phyloP scores from a whole-genome alignment of 2,329 filamentous ascomycete genomes.

The Penicillium palitans region DNA sequence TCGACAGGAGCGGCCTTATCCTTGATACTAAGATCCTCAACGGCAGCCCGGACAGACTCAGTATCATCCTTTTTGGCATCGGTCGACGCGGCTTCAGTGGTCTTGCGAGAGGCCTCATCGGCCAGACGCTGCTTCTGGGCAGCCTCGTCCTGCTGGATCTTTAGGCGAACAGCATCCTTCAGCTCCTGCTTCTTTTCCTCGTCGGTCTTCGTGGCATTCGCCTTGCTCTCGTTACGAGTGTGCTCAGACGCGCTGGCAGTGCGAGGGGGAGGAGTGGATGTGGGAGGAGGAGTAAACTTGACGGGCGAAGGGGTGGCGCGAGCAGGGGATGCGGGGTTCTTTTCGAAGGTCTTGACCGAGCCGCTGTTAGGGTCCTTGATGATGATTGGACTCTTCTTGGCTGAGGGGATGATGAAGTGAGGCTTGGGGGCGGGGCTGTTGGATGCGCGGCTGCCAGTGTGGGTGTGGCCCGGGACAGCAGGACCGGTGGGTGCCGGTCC shows the following conservation, averaged over 20 bases:
- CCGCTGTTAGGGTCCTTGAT: constrained; percentile 86
- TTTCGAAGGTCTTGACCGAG: constrained; percentile 68
- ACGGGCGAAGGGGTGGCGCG: constrained; percentile 59
- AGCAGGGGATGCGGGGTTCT: constrained; percentile 63
- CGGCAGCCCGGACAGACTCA: constrained; percentile 35
- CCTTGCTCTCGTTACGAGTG: constrained; percentile 68
- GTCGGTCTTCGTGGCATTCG: constrained; percentile 61
- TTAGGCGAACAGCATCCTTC: constrained; percentile 53
- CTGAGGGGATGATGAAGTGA: constrained; percentile 62
- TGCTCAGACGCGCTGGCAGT: constrained; percentile 67
- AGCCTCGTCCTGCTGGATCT: constrained; percentile 60
- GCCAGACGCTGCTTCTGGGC: constrained; percentile 50
- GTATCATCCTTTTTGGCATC: constrained; percentile 38
- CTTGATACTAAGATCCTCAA: constrained; percentile 34
- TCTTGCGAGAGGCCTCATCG: constrained; percentile 44
- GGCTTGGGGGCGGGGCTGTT: constrained; percentile 60
- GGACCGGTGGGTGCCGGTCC: constrained; percentile 53
- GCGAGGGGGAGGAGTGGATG: constrained; percentile 79
- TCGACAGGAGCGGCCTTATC: constrained; percentile 31
- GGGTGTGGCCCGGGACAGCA: constrained; percentile 47
- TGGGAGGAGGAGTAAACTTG: constrained; percentile 66
- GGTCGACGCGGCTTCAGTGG: constrained; percentile 46
- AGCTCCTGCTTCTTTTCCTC: constrained; percentile 83
- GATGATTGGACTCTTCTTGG: constrained; percentile 71
- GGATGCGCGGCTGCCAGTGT: constrained; percentile 58